Evolutionary conservation across 1,284 basidiomycete genomes (phyloP).

Genomic region (Veloboletus limbatus): DNA sequence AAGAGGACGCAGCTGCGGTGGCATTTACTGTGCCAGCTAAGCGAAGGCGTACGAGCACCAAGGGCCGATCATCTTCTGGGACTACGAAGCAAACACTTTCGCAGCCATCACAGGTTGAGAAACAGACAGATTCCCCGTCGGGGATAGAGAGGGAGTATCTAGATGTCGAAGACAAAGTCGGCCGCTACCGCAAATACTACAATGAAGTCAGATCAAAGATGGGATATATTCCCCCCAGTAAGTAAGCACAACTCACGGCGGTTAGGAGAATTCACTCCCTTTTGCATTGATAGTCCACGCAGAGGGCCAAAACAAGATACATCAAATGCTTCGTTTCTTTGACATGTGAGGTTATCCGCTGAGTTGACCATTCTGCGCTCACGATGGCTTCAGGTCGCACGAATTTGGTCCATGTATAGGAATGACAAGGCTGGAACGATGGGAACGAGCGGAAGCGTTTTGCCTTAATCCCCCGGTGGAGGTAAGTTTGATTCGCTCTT

Average conservation of each 20-base stretch:
- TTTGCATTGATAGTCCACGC: conserved; percentile 51
- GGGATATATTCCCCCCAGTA: conserved; percentile 59
- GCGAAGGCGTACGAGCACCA: conserved; percentile 20
- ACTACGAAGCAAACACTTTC: conserved; percentile 1
- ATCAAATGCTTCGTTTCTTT: conserved; percentile 77
- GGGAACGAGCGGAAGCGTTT: conserved; percentile 80
- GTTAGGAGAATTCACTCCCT: neutral
- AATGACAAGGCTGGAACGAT: conserved; percentile 79
- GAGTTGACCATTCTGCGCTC: neutral
- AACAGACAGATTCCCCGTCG: neutral
- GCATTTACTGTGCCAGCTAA: conserved; percentile 19
- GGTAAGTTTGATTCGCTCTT: conserved; percentile 39
- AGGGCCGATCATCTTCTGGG: conserved; percentile 2
- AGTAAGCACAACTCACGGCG: conserved; percentile 30
- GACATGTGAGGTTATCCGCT: conserved; percentile 54
- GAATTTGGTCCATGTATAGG: conserved; percentile 88
- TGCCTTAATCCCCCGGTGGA: conserved; percentile 84
- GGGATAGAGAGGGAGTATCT: conserved; percentile 12
- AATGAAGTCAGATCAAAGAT: conserved; percentile 48
- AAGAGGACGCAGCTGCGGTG: conserved; percentile 7
- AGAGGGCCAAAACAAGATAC: conserved; percentile 57
- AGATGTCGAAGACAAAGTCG: conserved; percentile 36
- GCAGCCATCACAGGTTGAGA: conserved; percentile 7
- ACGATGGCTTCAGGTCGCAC: conserved; percentile 49
- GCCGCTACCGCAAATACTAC: conserved; percentile 47